Base-by-base conservation (phyloP, 495 filamentous ascomycete species). In the Tuber borchii region DNA sequence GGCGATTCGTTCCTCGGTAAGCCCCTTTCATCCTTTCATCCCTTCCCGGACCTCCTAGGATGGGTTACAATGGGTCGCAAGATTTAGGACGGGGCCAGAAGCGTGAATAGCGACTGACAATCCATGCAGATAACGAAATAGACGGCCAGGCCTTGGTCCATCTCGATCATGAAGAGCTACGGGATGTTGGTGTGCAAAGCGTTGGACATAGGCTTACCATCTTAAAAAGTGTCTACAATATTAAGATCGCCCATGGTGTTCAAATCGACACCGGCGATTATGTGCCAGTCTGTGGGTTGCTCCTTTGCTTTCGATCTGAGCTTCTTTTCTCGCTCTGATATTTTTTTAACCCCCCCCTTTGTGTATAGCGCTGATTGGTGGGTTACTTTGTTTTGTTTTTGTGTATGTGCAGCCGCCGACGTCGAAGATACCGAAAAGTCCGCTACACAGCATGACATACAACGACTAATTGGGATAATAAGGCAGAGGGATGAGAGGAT, bases 191-290 rank as follows among this genome's bases (percentile, higher is more conserved):
- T 56, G 91, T 99, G 78, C 86, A 87, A 72, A 97, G 95, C 83
- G 92, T 97, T 51, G 95, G 95, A 6, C 95, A 99, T 84, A 91
- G 95, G 42, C 87, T 99, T 76, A 97, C 94, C 2, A 95, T 99
- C 65, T 87, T 99, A 71, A 97, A 97, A 85, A 92, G 88, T 77
- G 93, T 98, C 48, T 99, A 97, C 84, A 94, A 97, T 82, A 89
- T 93, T 78, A 99, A 99, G 86, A 89, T 94, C 80, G 92, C 92
- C 76, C 93, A 97, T 82, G 92, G 93, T 80, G 89, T 99, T 75
- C 91, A 93, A 4, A 90, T 97, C 76, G 95, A 98, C 77, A 88
- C 91, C 39, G 95, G 97, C 78, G 92, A 98, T 82, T 99, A 97
- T 84, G 90, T 97, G 71, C 96, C 95, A 51, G 88, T 94, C 43